A percentile compares a stretch with the other conserved stretches of the same genome.
Evolutionary conservation across 176 grass and related monocot species (phyloP).

Genomic region (Alloteropsis semialata): DNA sequence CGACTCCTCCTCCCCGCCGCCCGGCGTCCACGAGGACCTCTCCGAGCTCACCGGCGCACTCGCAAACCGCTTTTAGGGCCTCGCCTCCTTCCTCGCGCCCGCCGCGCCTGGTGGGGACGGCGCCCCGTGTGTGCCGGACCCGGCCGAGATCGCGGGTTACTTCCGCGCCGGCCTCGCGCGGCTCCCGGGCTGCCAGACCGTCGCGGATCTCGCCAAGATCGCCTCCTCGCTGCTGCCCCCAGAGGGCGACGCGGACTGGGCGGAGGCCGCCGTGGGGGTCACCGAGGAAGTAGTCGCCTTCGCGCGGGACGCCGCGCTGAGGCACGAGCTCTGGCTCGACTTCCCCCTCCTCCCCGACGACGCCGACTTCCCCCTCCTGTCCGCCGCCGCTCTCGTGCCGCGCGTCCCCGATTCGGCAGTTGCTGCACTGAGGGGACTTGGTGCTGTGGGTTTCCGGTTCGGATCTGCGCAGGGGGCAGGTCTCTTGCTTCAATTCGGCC

Average conservation of each 20-base stretch:
- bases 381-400: not conserved
- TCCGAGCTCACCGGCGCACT: conserved; percentile 78
- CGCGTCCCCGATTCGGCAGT: conserved; percentile 13
- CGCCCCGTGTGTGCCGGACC: conserved; percentile 14
- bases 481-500: conserved; percentile 12
- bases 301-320: conserved; percentile 70
- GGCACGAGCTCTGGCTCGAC: conserved; percentile 88
- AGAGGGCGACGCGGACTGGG: conserved; percentile 28
- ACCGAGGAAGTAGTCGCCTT: conserved; percentile 83
- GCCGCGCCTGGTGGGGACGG: not conserved
- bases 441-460: not conserved
- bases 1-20: conserved; percentile 28
- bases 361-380: too few species aligned
- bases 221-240: conserved; percentile 69
- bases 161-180: conserved; percentile 73
- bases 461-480: conserved; percentile 22
- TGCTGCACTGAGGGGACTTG: not conserved
- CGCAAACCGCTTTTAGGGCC: conserved; percentile 62
- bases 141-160: conserved; percentile 69
- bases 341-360: conserved; percentile 72
- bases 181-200: conserved; percentile 68
- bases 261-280: conserved; percentile 25
- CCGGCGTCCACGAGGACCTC: conserved; percentile 84
- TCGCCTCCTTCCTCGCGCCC: conserved; percentile 73
- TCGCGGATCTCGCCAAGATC: conserved; percentile 82